Evolutionary conservation across 1,284 basidiomycete genomes (phyloP).

Genomic region (Nidula niveotomentosa): DNA sequence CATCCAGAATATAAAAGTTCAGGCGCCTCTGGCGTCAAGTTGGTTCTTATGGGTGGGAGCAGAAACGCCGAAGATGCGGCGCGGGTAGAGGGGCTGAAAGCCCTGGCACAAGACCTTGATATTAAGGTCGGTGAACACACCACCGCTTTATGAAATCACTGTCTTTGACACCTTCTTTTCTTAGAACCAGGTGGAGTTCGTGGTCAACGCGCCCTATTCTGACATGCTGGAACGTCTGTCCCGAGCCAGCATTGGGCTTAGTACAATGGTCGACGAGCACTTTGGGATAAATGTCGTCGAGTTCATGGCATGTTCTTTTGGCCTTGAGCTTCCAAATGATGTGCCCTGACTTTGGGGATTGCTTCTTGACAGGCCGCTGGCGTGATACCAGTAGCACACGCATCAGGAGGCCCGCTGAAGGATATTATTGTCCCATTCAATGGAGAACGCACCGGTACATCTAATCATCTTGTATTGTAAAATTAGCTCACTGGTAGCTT

Average conservation of each 20-base stretch:
- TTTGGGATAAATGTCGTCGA: constrained; percentile 99
- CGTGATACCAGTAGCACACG: constrained; percentile 89
- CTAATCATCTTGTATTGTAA: too few relatives aligned
- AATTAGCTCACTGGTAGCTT: neutral
- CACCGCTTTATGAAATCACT: neutral
- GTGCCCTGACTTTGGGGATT: too few relatives aligned
- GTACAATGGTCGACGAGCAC: constrained; percentile 99
- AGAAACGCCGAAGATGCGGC: constrained; percentile 76
- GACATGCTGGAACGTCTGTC: constrained; percentile 72
- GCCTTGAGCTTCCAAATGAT: too few relatives aligned
- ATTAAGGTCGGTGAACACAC: constrained; percentile 50
- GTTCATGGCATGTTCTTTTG: constrained; percentile 74
- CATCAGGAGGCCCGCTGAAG: constrained; percentile 88
- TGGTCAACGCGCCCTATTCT: constrained; percentile 83
- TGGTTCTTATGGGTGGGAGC: constrained; percentile 84
- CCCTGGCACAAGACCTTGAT: constrained; percentile 60
- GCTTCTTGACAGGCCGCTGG: constrained; percentile 75
- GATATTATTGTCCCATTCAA: constrained; percentile 89
- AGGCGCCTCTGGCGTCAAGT: constrained; percentile 34
- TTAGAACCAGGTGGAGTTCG: constrained; percentile 74
- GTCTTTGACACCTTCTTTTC: constrained; percentile 1
- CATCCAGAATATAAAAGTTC: constrained; percentile 56
- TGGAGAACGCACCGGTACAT: constrained; percentile 65
- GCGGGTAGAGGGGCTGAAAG: constrained; percentile 64
- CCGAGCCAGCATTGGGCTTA: constrained; percentile 81